phyloP scores from a whole-genome alignment of 1,284 basidiomycete species.

The Vanrija sp. region DNA sequence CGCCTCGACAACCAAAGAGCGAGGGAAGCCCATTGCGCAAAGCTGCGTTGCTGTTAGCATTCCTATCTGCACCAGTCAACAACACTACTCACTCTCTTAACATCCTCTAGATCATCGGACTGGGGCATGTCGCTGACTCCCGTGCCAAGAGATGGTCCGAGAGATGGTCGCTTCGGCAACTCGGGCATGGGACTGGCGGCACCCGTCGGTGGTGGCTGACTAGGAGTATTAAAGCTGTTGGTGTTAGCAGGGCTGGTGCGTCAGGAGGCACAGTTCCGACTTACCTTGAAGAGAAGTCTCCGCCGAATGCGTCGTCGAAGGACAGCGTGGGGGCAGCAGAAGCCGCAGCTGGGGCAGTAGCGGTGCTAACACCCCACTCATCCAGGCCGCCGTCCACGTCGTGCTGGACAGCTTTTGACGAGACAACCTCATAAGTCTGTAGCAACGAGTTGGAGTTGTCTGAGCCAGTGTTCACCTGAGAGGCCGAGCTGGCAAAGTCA shows the following conservation, averaged over 20 bases:
- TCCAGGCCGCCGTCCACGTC: slow-evolving; percentile 11
- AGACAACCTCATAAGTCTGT: slow-evolving; percentile 43
- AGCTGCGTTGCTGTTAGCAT: slow-evolving; percentile 25
- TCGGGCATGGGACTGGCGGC: slow-evolving; percentile 8
- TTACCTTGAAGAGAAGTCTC: slow-evolving; percentile 34
- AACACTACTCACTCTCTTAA: slow-evolving; percentile 41
- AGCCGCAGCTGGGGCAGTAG: neutral
- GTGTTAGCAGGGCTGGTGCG: neutral
- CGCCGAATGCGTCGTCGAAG: slow-evolving; percentile 46
- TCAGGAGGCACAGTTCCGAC: neutral
- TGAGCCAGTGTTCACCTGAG: slow-evolving; percentile 18
- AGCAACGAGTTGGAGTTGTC: slow-evolving; percentile 20
- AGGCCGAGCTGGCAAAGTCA: slow-evolving; percentile 38
- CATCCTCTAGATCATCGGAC: slow-evolving; percentile 48
- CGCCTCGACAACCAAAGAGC: slow-evolving; percentile 43
- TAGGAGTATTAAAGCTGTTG: slow-evolving; percentile 1
- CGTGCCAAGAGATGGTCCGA: neutral
- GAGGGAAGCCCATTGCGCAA: slow-evolving; percentile 48
- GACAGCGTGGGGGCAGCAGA: slow-evolving; percentile 13
- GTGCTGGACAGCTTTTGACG: slow-evolving; percentile 12
- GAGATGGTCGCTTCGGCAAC: neutral
- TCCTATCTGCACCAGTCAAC: neutral
- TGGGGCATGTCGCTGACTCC: slow-evolving; percentile 30
- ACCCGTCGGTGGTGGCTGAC: slow-evolving; percentile 29
- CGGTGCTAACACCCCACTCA: slow-evolving; percentile 23